These are phyloP conservation scores for Paecilomyces sp. DNA, from an alignment of 2,329 filamentous ascomycete species.

Conservation along the genomic window DNA sequence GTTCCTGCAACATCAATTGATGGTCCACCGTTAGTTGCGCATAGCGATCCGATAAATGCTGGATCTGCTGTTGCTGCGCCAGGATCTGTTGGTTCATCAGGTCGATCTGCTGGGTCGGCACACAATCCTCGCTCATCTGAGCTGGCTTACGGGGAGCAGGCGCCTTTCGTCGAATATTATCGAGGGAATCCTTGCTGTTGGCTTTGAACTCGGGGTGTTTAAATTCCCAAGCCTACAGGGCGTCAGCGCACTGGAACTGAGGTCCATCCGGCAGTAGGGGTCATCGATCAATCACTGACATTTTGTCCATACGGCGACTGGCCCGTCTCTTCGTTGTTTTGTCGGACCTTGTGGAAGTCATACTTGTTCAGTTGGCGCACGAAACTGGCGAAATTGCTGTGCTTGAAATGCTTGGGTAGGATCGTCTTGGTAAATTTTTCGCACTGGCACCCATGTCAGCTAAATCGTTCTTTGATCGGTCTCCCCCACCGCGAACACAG, in stretches of 20 bases:
- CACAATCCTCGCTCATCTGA: slow-evolving; percentile 62
- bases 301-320: slow-evolving; percentile 74
- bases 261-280: background rate
- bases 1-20: slow-evolving; percentile 57
- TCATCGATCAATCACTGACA: slow-evolving; percentile 43
- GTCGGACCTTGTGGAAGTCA: slow-evolving; percentile 96
- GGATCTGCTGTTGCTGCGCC: slow-evolving; percentile 87
- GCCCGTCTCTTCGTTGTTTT: slow-evolving; percentile 78
- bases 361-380: slow-evolving; percentile 95
- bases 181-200: slow-evolving; percentile 91
- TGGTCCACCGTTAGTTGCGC: slow-evolving; percentile 66
- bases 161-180: slow-evolving; percentile 93
- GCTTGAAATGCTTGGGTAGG: slow-evolving; percentile 96
- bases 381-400: slow-evolving; percentile 97
- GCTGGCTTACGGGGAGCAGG: slow-evolving; percentile 75
- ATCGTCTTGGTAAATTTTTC: slow-evolving; percentile 98
- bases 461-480: slow-evolving; percentile 5
- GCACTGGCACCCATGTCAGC: slow-evolving; percentile 51
- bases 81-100: slow-evolving; percentile 81
- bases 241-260: background rate
- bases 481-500: slow-evolving; percentile 2
- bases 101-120: slow-evolving; percentile 80
- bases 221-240: slow-evolving; percentile 77
- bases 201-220: slow-evolving; percentile 94
- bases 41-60: slow-evolving; percentile 77